Evolutionary conservation across 2,329 filamentous ascomycete genomes (phyloP), one percentile per base, ranked within the genome.

Genomic region (Venturia pyrina): DNA sequence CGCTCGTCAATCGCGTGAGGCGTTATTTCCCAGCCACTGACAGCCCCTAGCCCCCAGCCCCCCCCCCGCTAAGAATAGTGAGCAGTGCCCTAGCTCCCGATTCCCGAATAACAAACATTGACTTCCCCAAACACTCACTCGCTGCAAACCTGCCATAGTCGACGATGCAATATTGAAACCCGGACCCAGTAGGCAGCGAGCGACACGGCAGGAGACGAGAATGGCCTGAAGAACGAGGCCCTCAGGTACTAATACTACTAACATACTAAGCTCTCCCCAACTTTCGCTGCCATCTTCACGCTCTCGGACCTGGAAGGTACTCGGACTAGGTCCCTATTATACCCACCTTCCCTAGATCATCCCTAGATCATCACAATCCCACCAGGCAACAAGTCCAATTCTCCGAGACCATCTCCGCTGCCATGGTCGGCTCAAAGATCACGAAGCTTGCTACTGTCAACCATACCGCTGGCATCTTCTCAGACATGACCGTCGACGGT

Each of bases 391-490:
- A 44, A 6, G n/a, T 28, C 60, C 21, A 43, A 40, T 46, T 34
- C 37, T 28, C 37, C 37, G 21, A 62, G 17, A 13, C 11, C 11
- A 41, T 61, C 32, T 65, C 8, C 34, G 64, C 19, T 17, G 34
- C 28, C 34, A 63, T 62, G 48, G 46, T 46, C n/a, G 28, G 34
- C 11, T 21, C 44, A 24, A 63, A 57, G 60, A n/a, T 64, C 34
- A 41, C 43, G 44, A 66, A 66, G 37, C 40, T 41, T 6, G 44
- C 28, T 57, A 53, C 60, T 17, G 63, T 46, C 37, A 63, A 86
- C 73, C 93, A 97, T 79, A 91, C 93, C 34, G 89, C 93, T 5
- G 93, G 93, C 73, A 96, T 97, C 75, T 97, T 90, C 78, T 90
- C 93, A 62, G 93, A 97, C 78, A 92, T 96, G 88, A 90, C 88